Base-by-base conservation (phyloP, 2,329 filamentous ascomycete genomes). In the Annulohypoxylon truncatum region DNA sequence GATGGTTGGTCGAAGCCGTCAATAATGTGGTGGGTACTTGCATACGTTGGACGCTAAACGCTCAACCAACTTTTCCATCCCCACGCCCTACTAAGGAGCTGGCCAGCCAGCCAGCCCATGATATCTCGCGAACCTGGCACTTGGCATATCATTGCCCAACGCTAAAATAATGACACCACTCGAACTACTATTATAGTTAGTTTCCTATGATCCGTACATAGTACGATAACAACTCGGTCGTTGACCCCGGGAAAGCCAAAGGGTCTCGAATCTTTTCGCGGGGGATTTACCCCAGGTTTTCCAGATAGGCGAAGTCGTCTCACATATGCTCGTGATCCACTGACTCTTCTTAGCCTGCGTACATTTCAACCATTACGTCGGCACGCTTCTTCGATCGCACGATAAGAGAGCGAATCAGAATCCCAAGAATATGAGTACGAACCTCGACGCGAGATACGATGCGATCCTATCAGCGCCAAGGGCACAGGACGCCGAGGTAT, bases 211-310 rank as follows among this genome's bases (percentile, higher is more conserved):
- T 33, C 35, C 35, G 38, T 46, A n/a, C n/a, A n/a, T n/a, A n/a
- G n/a, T n/a, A 22, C 13, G 42, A 44, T 31, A 31, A 26, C 22
- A 22, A 42, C 44, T 44, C 20, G 52, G 53, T 46, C 38, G 51
- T 42, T 42, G 22, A 31, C 33, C 22, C 18, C 26, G 22, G n/a
- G 13, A 20, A 38, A 57, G 29, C 24, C 48, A 26, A 51, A 55
- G 28, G 44, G 51, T 62, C 66, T 56, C 59, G 62, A 63, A 60
- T 60, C 54, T 56, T 47, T 50, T 35, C 26, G 31, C 35, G 31
- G 47, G 59, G 63, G 61, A 20, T 54, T 68, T 68, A 68, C 68
- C 68, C 68, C 68, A 68, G 68, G 52, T 70, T 68, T 65, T 56
- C 33, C 22, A 70, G 67, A 70, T 69, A 69, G 60, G 67, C 67